Conservation (phyloP, 805 yeast genomes). For the Candida orba region DNA sequence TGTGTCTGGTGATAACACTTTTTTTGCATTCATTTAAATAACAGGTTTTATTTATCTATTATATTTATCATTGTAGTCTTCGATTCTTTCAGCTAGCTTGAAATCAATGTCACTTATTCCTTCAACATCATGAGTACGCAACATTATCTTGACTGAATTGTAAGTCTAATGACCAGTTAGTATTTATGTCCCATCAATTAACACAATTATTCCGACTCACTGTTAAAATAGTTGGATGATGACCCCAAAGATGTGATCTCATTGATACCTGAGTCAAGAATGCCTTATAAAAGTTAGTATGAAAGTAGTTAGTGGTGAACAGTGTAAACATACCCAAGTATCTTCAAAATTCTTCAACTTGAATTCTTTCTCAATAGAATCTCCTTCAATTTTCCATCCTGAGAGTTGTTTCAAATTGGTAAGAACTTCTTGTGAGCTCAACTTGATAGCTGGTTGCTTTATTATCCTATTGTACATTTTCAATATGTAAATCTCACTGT, state of each 20-base stretch:
- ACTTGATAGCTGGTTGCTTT: conserved; percentile 24
- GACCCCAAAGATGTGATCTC: conserved; percentile 51
- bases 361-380: conserved; percentile 28
- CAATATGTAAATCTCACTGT: neutral
- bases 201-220: conserved; percentile 9
- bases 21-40: neutral
- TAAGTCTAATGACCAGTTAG: conserved; percentile 30
- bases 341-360: conserved; percentile 45
- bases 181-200: no score
- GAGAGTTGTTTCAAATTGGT: conserved; percentile 14
- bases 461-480: conserved; percentile 33
- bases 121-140: conserved; percentile 60
- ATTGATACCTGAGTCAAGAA: conserved; percentile 52
- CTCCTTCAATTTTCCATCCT: conserved; percentile 20
- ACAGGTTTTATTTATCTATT: neutral
- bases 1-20: neutral
- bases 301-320: no score
- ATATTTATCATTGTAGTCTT: conserved; percentile 24
- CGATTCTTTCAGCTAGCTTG: conserved; percentile 44
- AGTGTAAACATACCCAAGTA: conserved; percentile 44
- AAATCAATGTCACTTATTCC: conserved; percentile 52
- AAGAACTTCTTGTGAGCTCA: conserved; percentile 20
- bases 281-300: conserved; percentile 6
- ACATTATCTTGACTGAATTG: conserved; percentile 43
- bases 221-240: conserved; percentile 65